Evolutionary conservation across 2,329 filamentous ascomycete species (phyloP).

Genomic region (Cladosporium halotolerans): DNA sequence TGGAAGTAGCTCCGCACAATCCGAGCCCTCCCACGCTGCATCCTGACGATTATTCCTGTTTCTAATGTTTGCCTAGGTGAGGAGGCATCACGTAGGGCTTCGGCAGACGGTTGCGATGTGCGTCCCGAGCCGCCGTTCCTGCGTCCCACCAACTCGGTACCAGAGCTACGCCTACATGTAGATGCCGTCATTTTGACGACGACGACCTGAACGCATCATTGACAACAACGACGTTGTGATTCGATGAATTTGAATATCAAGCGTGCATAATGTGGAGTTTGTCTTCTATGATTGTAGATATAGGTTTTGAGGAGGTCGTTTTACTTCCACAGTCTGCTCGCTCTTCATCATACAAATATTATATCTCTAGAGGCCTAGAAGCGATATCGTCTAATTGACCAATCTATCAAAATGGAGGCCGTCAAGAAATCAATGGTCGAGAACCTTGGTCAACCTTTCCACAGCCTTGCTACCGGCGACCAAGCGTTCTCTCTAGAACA

Average conservation of each 20-base stretch:
- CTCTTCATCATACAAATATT: neutral
- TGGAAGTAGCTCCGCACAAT: too few relatives aligned
- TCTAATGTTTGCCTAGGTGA: too few relatives aligned
- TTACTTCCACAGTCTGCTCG: too few relatives aligned
- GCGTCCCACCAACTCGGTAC: too few relatives aligned
- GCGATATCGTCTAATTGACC: neutral
- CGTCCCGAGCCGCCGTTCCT: too few relatives aligned
- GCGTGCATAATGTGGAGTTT: neutral
- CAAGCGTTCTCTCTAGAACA: constrained; percentile 7
- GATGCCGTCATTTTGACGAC: constrained; percentile 1
- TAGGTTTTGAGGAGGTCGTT: too few relatives aligned
- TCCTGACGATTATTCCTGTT: too few relatives aligned
- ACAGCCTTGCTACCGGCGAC: constrained; percentile 8
- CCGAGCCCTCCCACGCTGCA: too few relatives aligned
- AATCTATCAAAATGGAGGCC: constrained; percentile 1
- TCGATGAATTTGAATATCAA: neutral
- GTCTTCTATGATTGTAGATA: too few relatives aligned
- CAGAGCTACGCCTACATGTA: too few relatives aligned
- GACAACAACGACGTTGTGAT: constrained; percentile 3
- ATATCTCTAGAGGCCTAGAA: neutral
- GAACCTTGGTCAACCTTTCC: constrained; percentile 9
- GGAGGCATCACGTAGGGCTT: too few relatives aligned
- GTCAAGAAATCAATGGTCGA: constrained; percentile 8
- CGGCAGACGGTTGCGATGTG: too few relatives aligned
- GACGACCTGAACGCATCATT: constrained; percentile 7